A percentile compares a stretch with the other conserved stretches of the same genome.
phyloP scores from a whole-genome alignment of 2,329 filamentous ascomycete species.

The Mycosphaerella sp. region DNA sequence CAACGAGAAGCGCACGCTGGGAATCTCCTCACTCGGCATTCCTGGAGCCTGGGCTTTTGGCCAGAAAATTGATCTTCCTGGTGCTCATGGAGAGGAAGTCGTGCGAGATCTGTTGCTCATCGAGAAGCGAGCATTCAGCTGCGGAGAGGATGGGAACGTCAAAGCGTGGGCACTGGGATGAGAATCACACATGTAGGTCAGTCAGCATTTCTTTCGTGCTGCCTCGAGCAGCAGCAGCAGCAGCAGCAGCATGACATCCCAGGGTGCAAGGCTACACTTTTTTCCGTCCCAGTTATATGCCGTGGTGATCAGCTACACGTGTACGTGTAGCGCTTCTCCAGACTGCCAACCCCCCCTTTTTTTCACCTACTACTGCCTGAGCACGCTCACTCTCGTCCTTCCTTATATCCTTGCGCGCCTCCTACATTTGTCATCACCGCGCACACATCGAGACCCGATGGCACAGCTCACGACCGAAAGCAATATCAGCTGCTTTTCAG shows the following conservation, averaged over 20 bases:
- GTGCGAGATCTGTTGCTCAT: slow-evolving; percentile 41
- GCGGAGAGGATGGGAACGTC: slow-evolving; percentile 45
- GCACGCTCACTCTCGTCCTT: too few relatives aligned
- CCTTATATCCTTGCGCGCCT: too few relatives aligned
- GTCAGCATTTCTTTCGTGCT: not conserved
- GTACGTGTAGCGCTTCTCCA: not conserved
- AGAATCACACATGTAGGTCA: slow-evolving; percentile 5
- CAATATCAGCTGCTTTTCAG: too few relatives aligned
- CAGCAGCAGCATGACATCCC: not conserved
- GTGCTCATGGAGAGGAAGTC: slow-evolving; percentile 45
- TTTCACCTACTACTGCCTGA: too few relatives aligned
- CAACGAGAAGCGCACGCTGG: slow-evolving; percentile 26
- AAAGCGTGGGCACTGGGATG: slow-evolving; percentile 36
- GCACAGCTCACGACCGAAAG: too few relatives aligned
- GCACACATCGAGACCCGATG: too few relatives aligned
- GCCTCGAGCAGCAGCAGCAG: not conserved
- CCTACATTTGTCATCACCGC: too few relatives aligned
- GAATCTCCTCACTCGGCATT: slow-evolving; percentile 24
- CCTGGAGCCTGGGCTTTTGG: slow-evolving; percentile 28
- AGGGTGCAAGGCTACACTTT: not conserved
- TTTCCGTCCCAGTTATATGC: not conserved
- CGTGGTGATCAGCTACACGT: not conserved
- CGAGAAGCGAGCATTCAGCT: slow-evolving; percentile 36
- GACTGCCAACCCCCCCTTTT: too few relatives aligned
- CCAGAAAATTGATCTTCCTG: slow-evolving; percentile 31